Percentiles rank a stretch among this genome's conserved stretches.
Conservation (phyloP, 768 basidiomycete species). For the Podaxis sp. region DNA sequence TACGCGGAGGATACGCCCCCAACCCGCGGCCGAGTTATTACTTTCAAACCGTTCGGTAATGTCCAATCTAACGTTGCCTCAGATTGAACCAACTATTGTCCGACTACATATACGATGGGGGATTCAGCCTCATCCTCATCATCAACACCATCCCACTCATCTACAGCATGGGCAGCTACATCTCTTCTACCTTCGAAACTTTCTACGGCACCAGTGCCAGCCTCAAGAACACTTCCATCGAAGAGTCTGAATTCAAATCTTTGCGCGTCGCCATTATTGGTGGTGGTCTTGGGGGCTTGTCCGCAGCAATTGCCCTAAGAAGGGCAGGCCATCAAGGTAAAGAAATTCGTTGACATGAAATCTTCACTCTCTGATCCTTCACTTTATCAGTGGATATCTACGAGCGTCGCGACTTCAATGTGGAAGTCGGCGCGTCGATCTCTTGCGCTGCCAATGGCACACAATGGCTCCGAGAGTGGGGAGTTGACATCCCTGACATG, state of each 20-base stretch:
- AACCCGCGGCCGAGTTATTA: not conserved
- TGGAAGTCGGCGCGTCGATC: slow-evolving; percentile 33
- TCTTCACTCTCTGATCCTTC: no score
- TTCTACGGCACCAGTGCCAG: not conserved
- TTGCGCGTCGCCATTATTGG: slow-evolving; percentile 22
- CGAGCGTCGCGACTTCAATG: slow-evolving; percentile 30
- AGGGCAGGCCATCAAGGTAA: slow-evolving; percentile 29
- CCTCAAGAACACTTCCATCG: not conserved
- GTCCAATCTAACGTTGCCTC: not conserved
- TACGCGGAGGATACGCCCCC: not conserved
- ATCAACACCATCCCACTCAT: not conserved
- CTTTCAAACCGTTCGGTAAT: not conserved
- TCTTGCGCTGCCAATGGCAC: slow-evolving; percentile 34
- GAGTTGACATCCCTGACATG: slow-evolving; percentile 29
- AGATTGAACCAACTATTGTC: not conserved
- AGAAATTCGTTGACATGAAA: not conserved
- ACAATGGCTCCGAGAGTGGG: slow-evolving; percentile 34
- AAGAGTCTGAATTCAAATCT: slow-evolving; percentile 15
- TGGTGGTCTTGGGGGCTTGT: slow-evolving; percentile 21
- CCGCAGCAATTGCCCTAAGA: slow-evolving; percentile 26
- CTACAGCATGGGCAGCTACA: not conserved
- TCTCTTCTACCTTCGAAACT: not conserved
- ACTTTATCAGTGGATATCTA: slow-evolving; percentile 24
- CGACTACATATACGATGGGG: not conserved
- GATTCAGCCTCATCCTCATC: not conserved